Base-by-base conservation (phyloP, 345 rosid species). In the Erodium maritimum region DNA sequence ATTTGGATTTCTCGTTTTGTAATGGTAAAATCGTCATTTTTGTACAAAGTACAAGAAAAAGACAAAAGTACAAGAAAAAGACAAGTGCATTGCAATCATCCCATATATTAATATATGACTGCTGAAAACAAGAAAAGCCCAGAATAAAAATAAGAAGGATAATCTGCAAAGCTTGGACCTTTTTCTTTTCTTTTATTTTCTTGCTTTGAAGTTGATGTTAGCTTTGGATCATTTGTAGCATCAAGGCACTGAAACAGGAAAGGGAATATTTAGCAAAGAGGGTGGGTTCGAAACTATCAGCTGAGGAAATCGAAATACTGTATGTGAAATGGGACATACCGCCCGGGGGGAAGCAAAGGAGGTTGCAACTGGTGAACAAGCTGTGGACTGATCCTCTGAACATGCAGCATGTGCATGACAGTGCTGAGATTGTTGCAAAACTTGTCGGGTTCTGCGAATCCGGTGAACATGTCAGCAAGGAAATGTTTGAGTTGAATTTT, bases 401-500 rank as follows among this genome's bases (percentile, higher is more conserved):
- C 65, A 77, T 80, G 87, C 75, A 88, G 50, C 76, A 91, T 53
- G 80, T 88, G 18, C 50, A 68, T 46, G 96, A 86, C 76, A 91
- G 96, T 29, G 90, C 98, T 0, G 86, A 84, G 34, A 65, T 82
- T 0, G 95, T 88, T 4, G 96, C 90, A 6, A 86, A 86, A 69
- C 90, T 91, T 13, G 96, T 84, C 2, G 96, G 98, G 0, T 91
- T 86, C 59, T 88, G 95, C 4, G 98, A 91, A 67, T 73, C 90
- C 0, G 86, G 87, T 5, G 95, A 82, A 34, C 80, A 75, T 61
- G 74, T 70, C 17, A 88, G 86, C 68, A 91, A 81, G 73, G 98
- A 91, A 71, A 91, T 91, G 98, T 88, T 88, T 65, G 88, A 82
- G 69, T 85, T 91, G 17, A 88, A 71, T 59, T 88, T 91, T 62